A percentile compares a stretch with the other conserved stretches of the same genome.
phyloP scores from a whole-genome alignment of 176 grass and related monocot genomes.

The Bonia amplexicaulis region DNA sequence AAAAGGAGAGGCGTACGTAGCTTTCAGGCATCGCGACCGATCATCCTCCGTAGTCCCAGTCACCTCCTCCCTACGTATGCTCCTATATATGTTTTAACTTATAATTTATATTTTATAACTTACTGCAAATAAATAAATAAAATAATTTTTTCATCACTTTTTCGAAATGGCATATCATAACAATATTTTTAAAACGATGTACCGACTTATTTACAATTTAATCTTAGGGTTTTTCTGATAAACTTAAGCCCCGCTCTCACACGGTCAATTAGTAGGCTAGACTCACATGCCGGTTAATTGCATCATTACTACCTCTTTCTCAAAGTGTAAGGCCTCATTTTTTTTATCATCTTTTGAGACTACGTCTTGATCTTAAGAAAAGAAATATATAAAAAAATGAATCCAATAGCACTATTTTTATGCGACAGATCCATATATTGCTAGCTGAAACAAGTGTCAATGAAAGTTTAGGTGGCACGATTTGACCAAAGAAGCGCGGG shows the following conservation, averaged over 20 bases:
- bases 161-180: too few species aligned
- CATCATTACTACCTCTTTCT: not conserved
- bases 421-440: not conserved
- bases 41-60: not conserved
- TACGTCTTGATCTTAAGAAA: not conserved
- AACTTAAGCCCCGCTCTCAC: not conserved
- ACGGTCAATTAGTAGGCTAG: not conserved
- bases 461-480: not conserved
- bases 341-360: not conserved
- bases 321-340: not conserved
- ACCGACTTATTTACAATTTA: not conserved
- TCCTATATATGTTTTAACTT: too few species aligned
- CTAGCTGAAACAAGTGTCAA: not conserved
- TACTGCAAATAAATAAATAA: too few species aligned
- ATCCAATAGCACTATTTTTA: not conserved
- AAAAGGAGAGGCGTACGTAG: not conserved
- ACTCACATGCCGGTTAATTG: not conserved
- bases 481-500: not conserved
- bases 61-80: too few species aligned
- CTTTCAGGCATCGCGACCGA: not conserved
- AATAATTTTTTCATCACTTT: too few species aligned
- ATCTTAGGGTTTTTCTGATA: not conserved
- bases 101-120: too few species aligned
- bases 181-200: too few species aligned
- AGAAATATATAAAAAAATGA: not conserved